phyloP scores from a whole-genome alignment of 768 basidiomycete species.

The Suillus decipiens region DNA sequence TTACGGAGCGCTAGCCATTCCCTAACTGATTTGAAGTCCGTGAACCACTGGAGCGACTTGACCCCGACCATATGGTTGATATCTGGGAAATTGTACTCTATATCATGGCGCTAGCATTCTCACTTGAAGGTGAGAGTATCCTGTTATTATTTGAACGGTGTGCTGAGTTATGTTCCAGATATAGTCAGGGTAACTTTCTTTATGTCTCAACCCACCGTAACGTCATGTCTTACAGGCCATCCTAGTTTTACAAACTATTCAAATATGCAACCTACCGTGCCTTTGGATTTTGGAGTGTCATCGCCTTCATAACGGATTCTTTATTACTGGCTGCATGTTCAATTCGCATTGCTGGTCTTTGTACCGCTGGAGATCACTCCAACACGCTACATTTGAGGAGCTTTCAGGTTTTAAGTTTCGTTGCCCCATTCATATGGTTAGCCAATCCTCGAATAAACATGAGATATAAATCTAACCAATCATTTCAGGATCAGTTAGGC shows the following conservation, averaged over 20 bases:
- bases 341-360: constrained; percentile 65
- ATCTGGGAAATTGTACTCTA: constrained; percentile 83
- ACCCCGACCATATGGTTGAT: constrained; percentile 56
- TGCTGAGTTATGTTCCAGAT: constrained; percentile 22
- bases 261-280: constrained; percentile 80
- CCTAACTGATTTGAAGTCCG: constrained; percentile 47
- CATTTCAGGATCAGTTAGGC: constrained; percentile 76
- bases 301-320: constrained; percentile 71
- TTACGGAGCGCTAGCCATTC: constrained; percentile 4
- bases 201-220: neutral
- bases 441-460: constrained; percentile 24
- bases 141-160: constrained; percentile 47
- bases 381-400: constrained; percentile 56
- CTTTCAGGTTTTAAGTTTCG: constrained; percentile 89
- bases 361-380: constrained; percentile 35
- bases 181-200: constrained; percentile 21
- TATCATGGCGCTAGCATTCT: constrained; percentile 72
- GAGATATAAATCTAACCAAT: constrained; percentile 3
- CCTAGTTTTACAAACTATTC: constrained; percentile 68
- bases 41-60: constrained; percentile 74
- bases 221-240: constrained; percentile 1
- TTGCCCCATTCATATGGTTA: constrained; percentile 85
- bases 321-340: constrained; percentile 74
- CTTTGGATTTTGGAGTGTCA: constrained; percentile 75
- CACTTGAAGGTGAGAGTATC: constrained; percentile 67